Evolutionary conservation across 345 rosid genomes (phyloP), one percentile per base, ranked within the genome.

Genomic region (Physaria fendleri): DNA sequence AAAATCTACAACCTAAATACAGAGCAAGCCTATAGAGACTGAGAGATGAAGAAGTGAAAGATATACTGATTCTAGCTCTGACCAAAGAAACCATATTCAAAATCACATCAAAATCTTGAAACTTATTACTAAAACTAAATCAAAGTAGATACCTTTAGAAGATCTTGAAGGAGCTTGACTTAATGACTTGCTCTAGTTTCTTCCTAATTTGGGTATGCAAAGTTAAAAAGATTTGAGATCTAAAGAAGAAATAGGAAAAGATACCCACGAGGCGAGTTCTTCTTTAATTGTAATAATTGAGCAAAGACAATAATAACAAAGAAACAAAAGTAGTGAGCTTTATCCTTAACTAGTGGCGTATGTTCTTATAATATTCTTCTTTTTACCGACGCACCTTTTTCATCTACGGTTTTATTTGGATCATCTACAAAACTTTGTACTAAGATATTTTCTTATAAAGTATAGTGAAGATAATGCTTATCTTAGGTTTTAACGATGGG

Each of bases 261-360:
- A 68, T 27, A 60, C 33, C 33, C 56, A 45, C 25, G 47, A 54
- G 56, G n/a, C n/a, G n/a, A 8, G 16, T 52, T n/a, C n/a, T n/a
- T n/a, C n/a, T n/a, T 41, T 44, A 12, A 25, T 27, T 57, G 52
- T 16, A 67, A 43, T 37, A 45, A 37, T 69, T 69, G 47, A 50
- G 30, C 21, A n/a, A 51, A 38, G 42, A 59, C 23, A 43, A 67
- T 45, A 20, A 44, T 59, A 34, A 54, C 34, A 15, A 69, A 28
- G 30, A 39, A 50, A 46, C 64, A 69, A 55, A 62, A 62, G 57
- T 30, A n/a, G 34, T 3, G 40, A 62, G 23, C 64, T 55, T 62
- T 69, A 69, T 62, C 74, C 64, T 39, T 32, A 54, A 55, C 74
- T 39, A 55, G 69, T 69, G 74, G 74, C 57, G 37, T 55, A 7